phyloP scores from a whole-genome alignment of 768 basidiomycete species.

The Lentinus brumalis region DNA sequence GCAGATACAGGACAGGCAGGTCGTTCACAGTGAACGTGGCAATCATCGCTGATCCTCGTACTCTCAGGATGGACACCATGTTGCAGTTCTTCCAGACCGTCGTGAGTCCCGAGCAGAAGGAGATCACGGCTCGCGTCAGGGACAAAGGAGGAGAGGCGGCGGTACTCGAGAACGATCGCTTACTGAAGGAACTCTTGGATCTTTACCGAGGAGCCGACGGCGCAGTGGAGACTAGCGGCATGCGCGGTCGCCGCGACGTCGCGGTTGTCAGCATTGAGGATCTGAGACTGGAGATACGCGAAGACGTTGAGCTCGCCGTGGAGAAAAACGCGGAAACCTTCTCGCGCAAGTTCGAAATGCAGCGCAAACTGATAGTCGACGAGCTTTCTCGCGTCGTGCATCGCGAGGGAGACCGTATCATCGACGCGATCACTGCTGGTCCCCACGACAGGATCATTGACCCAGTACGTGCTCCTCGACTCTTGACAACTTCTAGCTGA shows the following conservation, averaged over 20 bases:
- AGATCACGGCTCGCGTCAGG: conserved; percentile 7
- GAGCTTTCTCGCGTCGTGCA: conserved; percentile 31
- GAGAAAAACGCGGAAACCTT: conserved; percentile 33
- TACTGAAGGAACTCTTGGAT: conserved; percentile 23
- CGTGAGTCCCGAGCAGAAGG: conserved; percentile 17
- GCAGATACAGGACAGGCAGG: background rate
- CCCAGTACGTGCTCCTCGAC: conserved; percentile 25
- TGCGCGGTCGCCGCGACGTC: background rate
- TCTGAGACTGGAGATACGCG: conserved; percentile 25
- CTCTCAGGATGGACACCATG: conserved; percentile 18
- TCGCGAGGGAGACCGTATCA: conserved; percentile 40
- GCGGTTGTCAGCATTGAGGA: conserved; percentile 24
- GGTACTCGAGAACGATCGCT: conserved; percentile 20
- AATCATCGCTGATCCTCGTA: background rate
- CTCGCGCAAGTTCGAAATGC: conserved; percentile 48
- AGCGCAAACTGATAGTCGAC: conserved; percentile 39
- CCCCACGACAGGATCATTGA: background rate
- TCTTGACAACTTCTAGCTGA: background rate
- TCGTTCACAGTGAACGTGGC: background rate
- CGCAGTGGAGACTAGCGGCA: background rate
- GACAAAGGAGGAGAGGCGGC: conserved; percentile 26
- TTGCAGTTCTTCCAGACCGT: conserved; percentile 16
- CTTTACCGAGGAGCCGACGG: conserved; percentile 8
- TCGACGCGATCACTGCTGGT: conserved; percentile 28
- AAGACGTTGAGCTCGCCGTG: conserved; percentile 23